Base-by-base conservation (phyloP, 2,329 filamentous ascomycete species). In the Aureobasidium uvarum region DNA sequence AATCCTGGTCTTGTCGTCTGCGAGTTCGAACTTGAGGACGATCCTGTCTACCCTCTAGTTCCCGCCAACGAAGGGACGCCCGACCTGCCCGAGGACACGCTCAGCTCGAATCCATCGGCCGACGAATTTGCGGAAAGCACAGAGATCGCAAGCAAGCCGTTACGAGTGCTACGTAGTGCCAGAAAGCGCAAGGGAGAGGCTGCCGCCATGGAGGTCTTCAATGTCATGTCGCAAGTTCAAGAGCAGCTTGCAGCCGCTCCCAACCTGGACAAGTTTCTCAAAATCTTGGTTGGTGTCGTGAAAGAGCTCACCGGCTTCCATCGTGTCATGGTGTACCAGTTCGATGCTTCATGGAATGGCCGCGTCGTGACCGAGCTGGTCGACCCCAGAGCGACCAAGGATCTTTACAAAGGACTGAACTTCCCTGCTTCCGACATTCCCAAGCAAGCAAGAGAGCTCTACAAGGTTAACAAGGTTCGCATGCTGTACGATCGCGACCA, bases 241-340 rank as follows among this genome's bases (percentile, higher is more conserved):
- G 91, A 96, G 71, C 92, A 96, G 74, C 80, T 96, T 14, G 85
- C 90, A 5, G 84, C 86, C 31, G 90, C 92, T 1, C 81, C 86
- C 0, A 88, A 84, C 67, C 79, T 96, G 0, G 87, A 92, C 0
- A 81, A 76, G 0, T 91, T 96, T 66, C 79, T 96, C 43, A 94
- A 95, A 71, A 87, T 93, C 6, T 77, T 95, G 3, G 89, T 94
- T 0, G 92, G 92, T 0, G 89, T 96, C 8, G 86, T 96, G 39
- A 96, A 96, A 73, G 92, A 96, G 72, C 75, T 96, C 56, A 96
- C 92, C 0, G 92, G 92, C 0, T 96, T 96, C 69, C 92, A 96
- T 73, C 89, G 92, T 14, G 91, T 96, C 55, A 93, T 96, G 90
- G 84, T 96, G 1, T 96, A 96, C 72, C 91, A 96, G 74, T 96